Evolutionary conservation across 352 stramenopile species (phyloP).

Genomic region (Pythium aphanidermatum): DNA sequence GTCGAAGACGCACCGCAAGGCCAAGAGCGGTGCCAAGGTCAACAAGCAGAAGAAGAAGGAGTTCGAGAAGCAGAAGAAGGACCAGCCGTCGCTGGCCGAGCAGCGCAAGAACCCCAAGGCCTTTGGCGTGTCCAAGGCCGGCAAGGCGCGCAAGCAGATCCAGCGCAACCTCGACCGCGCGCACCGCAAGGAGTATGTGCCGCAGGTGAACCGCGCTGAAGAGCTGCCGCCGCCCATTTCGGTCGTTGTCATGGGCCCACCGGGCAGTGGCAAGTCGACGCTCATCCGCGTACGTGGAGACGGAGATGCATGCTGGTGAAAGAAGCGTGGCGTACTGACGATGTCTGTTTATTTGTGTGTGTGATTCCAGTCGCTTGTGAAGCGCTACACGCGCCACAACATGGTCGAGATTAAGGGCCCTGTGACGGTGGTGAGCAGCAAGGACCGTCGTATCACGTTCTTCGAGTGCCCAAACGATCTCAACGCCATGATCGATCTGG

Average conservation of each 20-base stretch:
- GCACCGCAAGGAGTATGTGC: conserved; percentile 98
- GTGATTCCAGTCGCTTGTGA: conserved; percentile 90
- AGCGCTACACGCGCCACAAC: conserved; percentile 99
- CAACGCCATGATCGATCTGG: conserved; percentile 93
- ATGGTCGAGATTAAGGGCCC: conserved; percentile 96
- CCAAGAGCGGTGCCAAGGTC: conserved; percentile 86
- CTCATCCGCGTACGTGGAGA: conserved; percentile 92
- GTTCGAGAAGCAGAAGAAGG: conserved; percentile 79
- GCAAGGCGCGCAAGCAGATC: conserved; percentile 92
- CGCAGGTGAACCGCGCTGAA: conserved; percentile 72
- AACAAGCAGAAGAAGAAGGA: conserved; percentile 95
- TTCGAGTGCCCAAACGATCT: conserved; percentile 98
- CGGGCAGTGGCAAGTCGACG: conserved; percentile 96
- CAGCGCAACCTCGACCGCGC: conserved; percentile 97
- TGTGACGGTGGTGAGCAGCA: conserved; percentile 98
- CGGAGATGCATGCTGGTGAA: background rate
- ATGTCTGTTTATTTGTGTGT: background rate
- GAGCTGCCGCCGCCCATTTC: conserved; percentile 91
- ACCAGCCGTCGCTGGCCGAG: conserved; percentile 77
- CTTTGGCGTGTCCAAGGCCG: conserved; percentile 96
- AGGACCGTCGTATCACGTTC: conserved; percentile 97
- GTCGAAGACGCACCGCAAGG: conserved; percentile 76
- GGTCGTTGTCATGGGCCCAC: conserved; percentile 97
- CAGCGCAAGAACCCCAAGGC: conserved; percentile 96
- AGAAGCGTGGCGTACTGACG: background rate